phyloP scores from a whole-genome alignment of 495 filamentous ascomycete species.

The Thermothielavioides terrestris region DNA sequence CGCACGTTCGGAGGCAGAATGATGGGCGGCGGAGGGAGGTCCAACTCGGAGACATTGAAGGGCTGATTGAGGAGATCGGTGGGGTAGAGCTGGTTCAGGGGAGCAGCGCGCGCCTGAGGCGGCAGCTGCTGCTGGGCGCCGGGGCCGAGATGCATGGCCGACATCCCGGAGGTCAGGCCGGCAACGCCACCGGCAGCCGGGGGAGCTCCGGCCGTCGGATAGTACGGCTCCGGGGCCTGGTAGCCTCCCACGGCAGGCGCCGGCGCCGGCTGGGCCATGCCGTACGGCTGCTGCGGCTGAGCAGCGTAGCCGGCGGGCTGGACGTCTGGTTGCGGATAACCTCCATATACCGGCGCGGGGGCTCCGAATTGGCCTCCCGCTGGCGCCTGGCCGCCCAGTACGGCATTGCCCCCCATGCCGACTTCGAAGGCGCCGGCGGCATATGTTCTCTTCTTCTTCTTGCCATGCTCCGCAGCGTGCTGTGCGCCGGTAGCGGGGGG shows the following conservation, averaged over 20 bases:
- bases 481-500: conserved; percentile 32
- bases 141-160: conserved; percentile 62
- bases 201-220: conserved; percentile 45
- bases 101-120: conserved; percentile 43
- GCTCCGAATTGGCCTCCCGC: conserved; percentile 29
- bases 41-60: conserved; percentile 86
- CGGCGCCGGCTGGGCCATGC: conserved; percentile 37
- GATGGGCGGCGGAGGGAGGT: conserved; percentile 85
- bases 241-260: conserved; percentile 50
- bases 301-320: conserved; percentile 47
- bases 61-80: conserved; percentile 87
- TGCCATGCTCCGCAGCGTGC: conserved; percentile 41
- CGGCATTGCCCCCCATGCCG: conserved; percentile 80
- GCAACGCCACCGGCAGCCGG: conserved; percentile 48
- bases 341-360: conserved; percentile 42
- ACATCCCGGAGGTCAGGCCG: conserved; percentile 75
- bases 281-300: conserved; percentile 35
- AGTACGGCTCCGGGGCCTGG: conserved; percentile 58
- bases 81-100: conserved; percentile 81
- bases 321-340: conserved; percentile 54
- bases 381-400: conserved; percentile 36
- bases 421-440: conserved; percentile 93
- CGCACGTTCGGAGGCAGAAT: conserved; percentile 86
- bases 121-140: conserved; percentile 45
- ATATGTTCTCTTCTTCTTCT: conserved; percentile 85